Evolutionary conservation across 768 basidiomycete species (phyloP), one percentile per base, ranked within the genome.

Genomic region (Podaxis sp.): DNA sequence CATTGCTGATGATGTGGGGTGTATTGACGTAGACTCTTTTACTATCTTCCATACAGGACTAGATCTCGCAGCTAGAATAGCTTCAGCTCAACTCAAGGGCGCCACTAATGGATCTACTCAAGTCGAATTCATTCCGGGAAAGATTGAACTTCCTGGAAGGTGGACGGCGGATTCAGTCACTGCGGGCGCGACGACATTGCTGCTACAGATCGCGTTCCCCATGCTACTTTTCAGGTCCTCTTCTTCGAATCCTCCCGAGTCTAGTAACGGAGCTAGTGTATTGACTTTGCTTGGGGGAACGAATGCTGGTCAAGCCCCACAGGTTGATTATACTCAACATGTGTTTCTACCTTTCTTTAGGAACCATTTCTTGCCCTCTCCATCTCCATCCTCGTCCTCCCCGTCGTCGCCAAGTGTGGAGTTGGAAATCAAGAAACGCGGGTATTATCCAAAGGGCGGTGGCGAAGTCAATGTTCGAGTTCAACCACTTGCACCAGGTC

Each of bases 371-470:
- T 0, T 60, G 53, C 59, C 59, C 13, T 20, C 37, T 3, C 11
- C 22, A 1, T 22, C 51, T 28, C 51, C 28, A 13, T n/a, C 30
- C 8, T 8, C 30, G 33, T 8, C 41, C 20, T 40, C 56, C 70
- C 80, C 80, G 1, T 66, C 80, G 1, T 66, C 57, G 7, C 10
- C 58, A 53, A 37, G 70, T 46, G 72, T 82, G 1, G 72, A 73
- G 3, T 70, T 92, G 26, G 71, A 81, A 26, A 73, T 91, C 54
- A 67, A 74, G 48, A 82, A 77, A 62, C 80, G 90, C 8, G 91
- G 91, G 0, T 92, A 91, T 73, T 89, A 76, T 65, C 91, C 91
- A 0, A 85, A 80, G 67, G 91, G 91, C 22, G 90, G 90, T 2
- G 91, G 91, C 0, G 78, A 84, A 54, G 79, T 93, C 4, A 62